Evolutionary conservation across 106 monocot genomes (phyloP).

Genomic region (Xerophyta viscosa): DNA sequence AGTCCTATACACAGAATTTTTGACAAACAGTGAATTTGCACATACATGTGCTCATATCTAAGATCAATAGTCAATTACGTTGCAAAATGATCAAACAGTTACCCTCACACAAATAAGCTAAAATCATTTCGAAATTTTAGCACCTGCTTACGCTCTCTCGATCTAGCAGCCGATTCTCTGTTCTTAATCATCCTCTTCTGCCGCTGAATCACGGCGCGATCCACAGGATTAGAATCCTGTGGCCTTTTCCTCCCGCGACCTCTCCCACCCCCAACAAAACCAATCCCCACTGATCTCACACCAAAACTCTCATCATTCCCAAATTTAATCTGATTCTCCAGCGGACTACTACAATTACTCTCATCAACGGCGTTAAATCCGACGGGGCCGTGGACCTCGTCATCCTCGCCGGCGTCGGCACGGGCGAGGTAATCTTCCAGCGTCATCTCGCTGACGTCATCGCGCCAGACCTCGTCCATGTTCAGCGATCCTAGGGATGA

Average conservation of each 20-base stretch:
- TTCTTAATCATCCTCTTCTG: conserved; percentile 69
- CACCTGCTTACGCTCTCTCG: conserved; percentile 65
- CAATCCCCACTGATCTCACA: background rate
- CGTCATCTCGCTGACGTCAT: conserved; percentile 30
- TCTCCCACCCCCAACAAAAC: conserved; percentile 20
- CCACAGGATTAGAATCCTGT: conserved; percentile 15
- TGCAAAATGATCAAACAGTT: background rate
- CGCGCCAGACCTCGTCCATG: conserved; percentile 41
- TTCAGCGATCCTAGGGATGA: conserved; percentile 40
- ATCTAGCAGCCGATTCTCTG: conserved; percentile 66
- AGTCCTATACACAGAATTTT: too few species aligned
- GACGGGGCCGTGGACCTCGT: conserved; percentile 4
- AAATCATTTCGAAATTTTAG: background rate
- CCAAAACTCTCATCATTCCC: conserved; percentile 3
- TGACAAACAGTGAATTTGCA: too few species aligned
- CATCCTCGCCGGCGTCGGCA: conserved; percentile 17
- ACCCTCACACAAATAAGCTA: background rate
- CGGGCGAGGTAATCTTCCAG: conserved; percentile 40
- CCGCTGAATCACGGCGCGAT: conserved; percentile 27
- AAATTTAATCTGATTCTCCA: conserved; percentile 16
- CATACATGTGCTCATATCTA: too few species aligned
- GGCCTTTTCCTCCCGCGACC: conserved; percentile 34
- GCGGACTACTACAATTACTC: background rate
- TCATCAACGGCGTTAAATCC: conserved; percentile 12
- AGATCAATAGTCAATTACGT: background rate